phyloP scores from a whole-genome alignment of 2,329 filamentous ascomycete species.

The Verticillium zaregamsianum region DNA sequence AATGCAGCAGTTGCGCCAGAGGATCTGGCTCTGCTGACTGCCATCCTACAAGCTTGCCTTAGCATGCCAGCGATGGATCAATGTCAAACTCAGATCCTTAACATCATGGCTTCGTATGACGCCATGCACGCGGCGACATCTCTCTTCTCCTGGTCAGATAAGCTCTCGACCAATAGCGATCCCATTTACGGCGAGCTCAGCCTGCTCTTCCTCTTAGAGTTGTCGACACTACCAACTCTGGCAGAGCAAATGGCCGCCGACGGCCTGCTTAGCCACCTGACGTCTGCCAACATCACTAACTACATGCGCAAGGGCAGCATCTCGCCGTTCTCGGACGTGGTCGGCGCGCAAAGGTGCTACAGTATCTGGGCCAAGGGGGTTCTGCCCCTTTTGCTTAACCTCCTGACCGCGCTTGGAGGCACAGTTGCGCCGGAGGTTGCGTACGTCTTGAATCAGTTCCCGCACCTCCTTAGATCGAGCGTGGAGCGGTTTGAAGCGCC shows the following conservation, averaged over 20 bases:
- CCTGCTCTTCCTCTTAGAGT: constrained; percentile 79
- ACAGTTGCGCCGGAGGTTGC: constrained; percentile 81
- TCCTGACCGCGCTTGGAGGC: constrained; percentile 75
- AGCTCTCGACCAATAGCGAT: constrained; percentile 71
- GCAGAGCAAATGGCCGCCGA: constrained; percentile 90
- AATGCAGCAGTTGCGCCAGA: constrained; percentile 62
- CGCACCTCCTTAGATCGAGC: constrained; percentile 69
- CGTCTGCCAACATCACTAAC: constrained; percentile 73
- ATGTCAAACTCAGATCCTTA: constrained; percentile 65
- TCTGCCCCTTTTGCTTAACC: constrained; percentile 82
- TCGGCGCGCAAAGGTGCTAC: constrained; percentile 70
- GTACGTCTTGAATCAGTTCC: constrained; percentile 86
- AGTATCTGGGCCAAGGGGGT: constrained; percentile 86
- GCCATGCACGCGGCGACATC: constrained; percentile 77
- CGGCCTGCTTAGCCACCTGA: constrained; percentile 73
- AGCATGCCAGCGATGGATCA: constrained; percentile 72
- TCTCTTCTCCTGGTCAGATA: constrained; percentile 91
- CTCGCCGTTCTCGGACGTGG: constrained; percentile 72
- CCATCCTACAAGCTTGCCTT: constrained; percentile 80
- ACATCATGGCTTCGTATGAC: constrained; percentile 66
- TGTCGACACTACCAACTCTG: constrained; percentile 74
- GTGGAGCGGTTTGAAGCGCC: constrained; percentile 66
- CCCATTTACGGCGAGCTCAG: constrained; percentile 93
- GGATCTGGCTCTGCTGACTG: constrained; percentile 83
- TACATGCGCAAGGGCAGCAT: constrained; percentile 69